Evolutionary conservation across 306 rosid species (phyloP), one percentile per base, ranked within the genome.

Genomic region (Gastrolobium bilobum): DNA sequence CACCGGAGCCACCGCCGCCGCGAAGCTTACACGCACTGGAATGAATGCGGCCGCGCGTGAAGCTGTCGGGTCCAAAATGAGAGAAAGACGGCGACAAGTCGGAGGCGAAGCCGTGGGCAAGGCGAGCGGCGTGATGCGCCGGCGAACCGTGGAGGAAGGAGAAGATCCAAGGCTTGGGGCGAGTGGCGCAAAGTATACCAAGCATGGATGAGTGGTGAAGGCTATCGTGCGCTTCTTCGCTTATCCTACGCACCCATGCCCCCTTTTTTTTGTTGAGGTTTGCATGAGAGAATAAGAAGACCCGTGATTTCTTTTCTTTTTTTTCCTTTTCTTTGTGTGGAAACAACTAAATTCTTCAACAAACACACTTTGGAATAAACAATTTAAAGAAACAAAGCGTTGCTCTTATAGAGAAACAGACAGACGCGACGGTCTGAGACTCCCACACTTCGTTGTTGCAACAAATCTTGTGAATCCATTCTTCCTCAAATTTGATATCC

Each of bases 21-120:
- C 59, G 81, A 6, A 86, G 84, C 3, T 87, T 80, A 61, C 96
- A 94, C 30, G 91, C 81, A 71, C 83, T 83, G 71, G 92, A 89
- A 77, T 93, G 97, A 73, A 63, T 87, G 69, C 90, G 94, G 6
- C 83, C 88, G n/a, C 11, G 15, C 75, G 14, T 52, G 4, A 63
- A 50, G 26, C 56, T 30, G 10, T 38, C 59, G 54, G 58, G 63
- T 39, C 13, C 31, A 42, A 68, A 47, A 10, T 13, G 31, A 0
- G 47, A 58, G 59, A 80, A 74, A 5, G 71, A 83, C 4, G 84
- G 51, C 20, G 73, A 40, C 15, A 84, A 53, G 20, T 13, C 8
- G 57, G 61, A 40, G 20, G 48, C 11, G 5, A 85, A 78, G 29
- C 56, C 77, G 44, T 80, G 80, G 13, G 73, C 15, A 9, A 81